Evolutionary conservation across 2,329 filamentous ascomycete genomes (phyloP).

Genomic region (Neopestalotiopsis sp.): DNA sequence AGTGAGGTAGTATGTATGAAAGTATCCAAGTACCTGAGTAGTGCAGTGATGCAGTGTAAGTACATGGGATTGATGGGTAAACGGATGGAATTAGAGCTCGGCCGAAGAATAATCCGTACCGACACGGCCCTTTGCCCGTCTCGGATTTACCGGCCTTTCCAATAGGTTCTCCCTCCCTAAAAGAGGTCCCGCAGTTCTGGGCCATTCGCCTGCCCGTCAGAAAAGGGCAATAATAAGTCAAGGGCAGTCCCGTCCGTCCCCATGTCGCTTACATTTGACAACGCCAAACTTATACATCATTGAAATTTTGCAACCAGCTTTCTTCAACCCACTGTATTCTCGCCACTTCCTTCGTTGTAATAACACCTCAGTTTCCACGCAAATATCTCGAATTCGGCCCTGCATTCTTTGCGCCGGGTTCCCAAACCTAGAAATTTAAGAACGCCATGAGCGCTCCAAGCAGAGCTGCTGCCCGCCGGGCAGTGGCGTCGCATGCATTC

Average conservation of each 20-base stretch:
- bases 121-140: background rate
- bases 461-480: slow-evolving; percentile 60
- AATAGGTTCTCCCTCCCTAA: background rate
- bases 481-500: slow-evolving; percentile 58
- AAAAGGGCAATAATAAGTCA: background rate
- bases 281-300: slow-evolving; percentile 6
- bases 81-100: background rate
- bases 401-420: background rate
- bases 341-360: background rate
- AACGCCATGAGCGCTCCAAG: slow-evolving; percentile 48
- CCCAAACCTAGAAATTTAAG: background rate
- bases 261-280: slow-evolving; percentile 4
- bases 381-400: background rate
- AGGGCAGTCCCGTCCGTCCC: background rate
- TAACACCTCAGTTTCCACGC: background rate
- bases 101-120: background rate
- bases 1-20: too few species aligned
- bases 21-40: too few species aligned
- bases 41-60: background rate
- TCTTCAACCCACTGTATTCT: background rate
- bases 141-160: slow-evolving; percentile 10
- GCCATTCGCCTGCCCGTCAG: background rate
- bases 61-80: background rate
- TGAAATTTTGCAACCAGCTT: background rate
- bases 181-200: background rate